Evolutionary conservation across 1,139 yeast species (phyloP).

Genomic region (Meyerozyma carpophila): DNA sequence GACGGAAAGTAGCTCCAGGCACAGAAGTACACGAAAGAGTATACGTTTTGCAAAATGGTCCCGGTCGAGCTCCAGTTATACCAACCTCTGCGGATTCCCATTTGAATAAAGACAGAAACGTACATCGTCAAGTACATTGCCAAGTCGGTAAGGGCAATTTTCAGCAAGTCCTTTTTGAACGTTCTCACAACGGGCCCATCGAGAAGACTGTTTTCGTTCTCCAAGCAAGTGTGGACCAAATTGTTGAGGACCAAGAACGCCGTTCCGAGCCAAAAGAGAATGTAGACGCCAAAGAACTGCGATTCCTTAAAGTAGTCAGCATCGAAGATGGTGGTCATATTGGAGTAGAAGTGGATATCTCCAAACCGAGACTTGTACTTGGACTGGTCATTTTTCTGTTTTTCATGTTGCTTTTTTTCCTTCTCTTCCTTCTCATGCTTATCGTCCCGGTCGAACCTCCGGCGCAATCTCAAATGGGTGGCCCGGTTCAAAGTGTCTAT

Average conservation of each 20-base stretch:
- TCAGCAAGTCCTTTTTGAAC: conserved; percentile 50
- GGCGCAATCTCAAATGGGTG: neutral
- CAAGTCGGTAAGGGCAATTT: conserved; percentile 65
- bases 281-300: conserved; percentile 59
- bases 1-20: conserved; percentile 53
- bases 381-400: conserved; percentile 1
- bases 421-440: too few relatives aligned
- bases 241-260: conserved; percentile 47
- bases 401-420: neutral
- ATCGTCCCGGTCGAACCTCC: neutral
- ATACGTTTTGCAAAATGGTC: conserved; percentile 52
- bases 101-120: conserved; percentile 51
- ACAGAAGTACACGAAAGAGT: conserved; percentile 46
- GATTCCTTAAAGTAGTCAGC: conserved; percentile 31
- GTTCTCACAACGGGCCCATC: conserved; percentile 48
- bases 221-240: conserved; percentile 38
- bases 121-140: conserved; percentile 64
- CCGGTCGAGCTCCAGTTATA: conserved; percentile 60
- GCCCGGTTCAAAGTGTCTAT: neutral
- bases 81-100: conserved; percentile 32
- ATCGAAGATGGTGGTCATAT: conserved; percentile 47
- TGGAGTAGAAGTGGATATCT: conserved; percentile 38
- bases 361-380: conserved; percentile 29
- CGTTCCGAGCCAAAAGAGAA: conserved; percentile 63
- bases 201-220: conserved; percentile 19